Base-by-base conservation (phyloP, 805 yeast genomes). In the Starmerella stigmatis region DNA sequence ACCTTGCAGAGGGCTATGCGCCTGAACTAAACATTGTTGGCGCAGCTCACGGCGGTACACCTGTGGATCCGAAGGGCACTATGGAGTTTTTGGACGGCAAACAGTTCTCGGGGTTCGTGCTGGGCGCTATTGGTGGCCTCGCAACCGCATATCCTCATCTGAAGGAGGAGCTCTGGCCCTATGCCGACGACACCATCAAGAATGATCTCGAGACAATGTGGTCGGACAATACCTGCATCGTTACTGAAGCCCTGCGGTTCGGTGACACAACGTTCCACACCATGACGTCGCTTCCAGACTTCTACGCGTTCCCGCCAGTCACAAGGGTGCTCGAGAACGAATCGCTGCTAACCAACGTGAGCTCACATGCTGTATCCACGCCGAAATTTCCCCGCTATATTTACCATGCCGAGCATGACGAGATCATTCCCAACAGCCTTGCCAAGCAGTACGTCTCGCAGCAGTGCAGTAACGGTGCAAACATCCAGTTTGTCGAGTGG, bases 21-120 rank as follows among this genome's bases (percentile, higher is more conserved):
- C 58, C 61, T 7, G 61, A 60, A 9, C 45, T 60, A 36, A 44
- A 48, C 39, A 43, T 60, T 28, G 48, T 39, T 9, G 63, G 57
- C 9, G 50, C 48, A 21, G 59, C 61, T 2, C 22, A 31, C n/a
- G 47, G 48, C 3, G 50, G 50, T 5, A 33, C 48, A 2, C 44
- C 46, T 6, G 48, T 50, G 15, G 57, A 57, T 28, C 28, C 54
- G 5, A 42, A 39, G 16, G 44, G 46, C 5, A 43, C 44, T 13
- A 44, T 54, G 16, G 31, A 44, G 17, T 35, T n/a, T 4, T 46
- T 49, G 27, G 53, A 56, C 40, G 20, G 19, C 3, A 11, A 23
- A 10, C 16, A 43, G 11, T 49, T 41, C 41, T 46, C 58, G 11
- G 61, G 60, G 9, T 57, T 53, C 37, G 46, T 53, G 10, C 52